These are phyloP conservation scores for Calocybe cyanea DNA, from an alignment of 768 basidiomycete genomes.

Conservation along the genomic window DNA sequence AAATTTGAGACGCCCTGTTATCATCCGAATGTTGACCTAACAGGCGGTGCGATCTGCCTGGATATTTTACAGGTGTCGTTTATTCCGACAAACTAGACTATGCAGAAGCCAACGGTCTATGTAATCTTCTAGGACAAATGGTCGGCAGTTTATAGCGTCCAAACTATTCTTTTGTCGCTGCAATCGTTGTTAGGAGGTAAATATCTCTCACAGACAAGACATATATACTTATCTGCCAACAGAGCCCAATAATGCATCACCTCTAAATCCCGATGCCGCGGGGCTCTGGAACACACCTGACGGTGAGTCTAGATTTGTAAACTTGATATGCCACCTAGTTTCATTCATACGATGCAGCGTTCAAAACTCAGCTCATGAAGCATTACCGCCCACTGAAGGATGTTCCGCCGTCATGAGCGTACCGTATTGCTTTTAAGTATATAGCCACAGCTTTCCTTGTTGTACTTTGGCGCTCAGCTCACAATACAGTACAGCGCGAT, in stretches of 20 bases:
- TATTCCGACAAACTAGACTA: conserved; percentile 4
- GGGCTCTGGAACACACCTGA: conserved; percentile 72
- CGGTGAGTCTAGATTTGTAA: conserved; percentile 32
- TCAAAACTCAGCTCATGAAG: conserved; percentile 68
- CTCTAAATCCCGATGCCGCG: conserved; percentile 84
- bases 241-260: conserved; percentile 95
- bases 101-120: neutral
- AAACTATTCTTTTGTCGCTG: conserved; percentile 82
- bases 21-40: conserved; percentile 88
- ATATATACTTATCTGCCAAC: conserved; percentile 6
- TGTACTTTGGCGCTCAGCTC: too few relatives aligned
- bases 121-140: conserved; percentile 70
- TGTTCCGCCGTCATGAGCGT: conserved; percentile 20
- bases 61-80: conserved; percentile 77
- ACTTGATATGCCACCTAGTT: neutral
- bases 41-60: conserved; percentile 73
- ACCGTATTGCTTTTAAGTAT: conserved; percentile 10
- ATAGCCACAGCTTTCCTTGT: too few relatives aligned
- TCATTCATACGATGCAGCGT: conserved; percentile 45
- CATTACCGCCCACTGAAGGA: conserved; percentile 59
- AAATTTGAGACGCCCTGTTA: conserved; percentile 88
- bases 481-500: too few relatives aligned
- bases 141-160: conserved; percentile 91
- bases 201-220: too few relatives aligned
- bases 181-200: conserved; percentile 85